These are phyloP conservation scores for Termitomyces sp. DNA, from an alignment of 768 basidiomycete genomes.

Conservation along the genomic window DNA sequence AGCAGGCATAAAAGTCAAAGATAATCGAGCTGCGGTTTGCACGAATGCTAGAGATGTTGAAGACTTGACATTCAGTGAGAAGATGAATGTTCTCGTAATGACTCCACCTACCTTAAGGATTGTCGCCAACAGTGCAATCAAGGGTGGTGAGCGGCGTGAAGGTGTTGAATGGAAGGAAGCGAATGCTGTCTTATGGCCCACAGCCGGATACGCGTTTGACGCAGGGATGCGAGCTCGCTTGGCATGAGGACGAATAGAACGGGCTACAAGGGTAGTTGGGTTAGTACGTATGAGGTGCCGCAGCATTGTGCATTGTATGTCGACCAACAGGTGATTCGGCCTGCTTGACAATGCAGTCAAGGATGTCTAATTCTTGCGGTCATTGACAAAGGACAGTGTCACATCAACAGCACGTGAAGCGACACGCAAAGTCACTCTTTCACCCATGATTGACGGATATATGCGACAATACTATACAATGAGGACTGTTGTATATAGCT, in stretches of 20 bases:
- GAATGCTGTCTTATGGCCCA: neutral
- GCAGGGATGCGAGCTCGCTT: neutral
- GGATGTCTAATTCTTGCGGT: neutral
- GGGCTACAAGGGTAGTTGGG: slow-evolving; percentile 8
- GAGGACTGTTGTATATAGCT: slow-evolving; percentile 35
- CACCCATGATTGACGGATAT: neutral
- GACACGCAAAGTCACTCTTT: neutral
- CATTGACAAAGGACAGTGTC: neutral
- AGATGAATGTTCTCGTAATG: neutral
- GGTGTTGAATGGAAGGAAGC: slow-evolving; percentile 35
- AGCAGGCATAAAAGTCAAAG: slow-evolving; percentile 70
- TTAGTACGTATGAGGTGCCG: slow-evolving; percentile 32
- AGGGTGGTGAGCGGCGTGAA: slow-evolving; percentile 26
- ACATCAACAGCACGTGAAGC: neutral
- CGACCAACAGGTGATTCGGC: neutral
- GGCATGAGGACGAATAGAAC: slow-evolving; percentile 7
- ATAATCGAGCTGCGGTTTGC: slow-evolving; percentile 64
- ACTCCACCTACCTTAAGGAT: slow-evolving; percentile 53
- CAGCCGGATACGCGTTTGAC: neutral
- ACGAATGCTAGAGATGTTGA: slow-evolving; percentile 71
- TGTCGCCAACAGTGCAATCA: slow-evolving; percentile 50
- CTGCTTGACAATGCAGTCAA: neutral
- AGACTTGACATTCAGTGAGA: slow-evolving; percentile 39
- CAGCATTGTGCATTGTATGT: slow-evolving; percentile 47
- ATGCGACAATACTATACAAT: neutral